A percentile compares a stretch with the other conserved stretches of the same genome.
phyloP scores from a whole-genome alignment of 805 yeast genomes.

The Kuraishia ogatae region DNA sequence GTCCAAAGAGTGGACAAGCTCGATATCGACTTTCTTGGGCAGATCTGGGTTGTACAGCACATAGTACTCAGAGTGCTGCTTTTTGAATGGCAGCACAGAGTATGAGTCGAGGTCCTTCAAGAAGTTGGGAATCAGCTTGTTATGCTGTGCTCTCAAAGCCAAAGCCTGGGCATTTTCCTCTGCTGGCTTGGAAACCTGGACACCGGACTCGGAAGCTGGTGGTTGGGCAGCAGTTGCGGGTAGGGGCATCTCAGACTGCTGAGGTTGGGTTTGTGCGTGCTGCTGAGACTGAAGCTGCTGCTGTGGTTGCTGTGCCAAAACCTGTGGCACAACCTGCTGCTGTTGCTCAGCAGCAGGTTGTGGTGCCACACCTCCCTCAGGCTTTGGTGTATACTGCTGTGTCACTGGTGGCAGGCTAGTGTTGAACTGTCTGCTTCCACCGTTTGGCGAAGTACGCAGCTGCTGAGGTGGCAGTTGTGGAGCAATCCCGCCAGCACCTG shows the following conservation, averaged over 20 bases:
- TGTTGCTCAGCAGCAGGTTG: slow-evolving; percentile 5
- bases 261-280: slow-evolving; percentile 15
- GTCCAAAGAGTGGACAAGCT: slow-evolving; percentile 80
- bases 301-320: slow-evolving; percentile 16
- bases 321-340: slow-evolving; percentile 11
- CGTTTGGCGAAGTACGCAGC: slow-evolving; percentile 2
- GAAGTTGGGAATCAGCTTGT: slow-evolving; percentile 76
- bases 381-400: slow-evolving; percentile 4
- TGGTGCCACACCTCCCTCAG: neutral
- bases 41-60: slow-evolving; percentile 86
- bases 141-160: slow-evolving; percentile 40
- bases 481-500: neutral
- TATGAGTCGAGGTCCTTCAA: slow-evolving; percentile 73
- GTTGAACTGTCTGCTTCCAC: slow-evolving; percentile 1
- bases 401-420: slow-evolving; percentile 1
- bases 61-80: slow-evolving; percentile 78
- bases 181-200: slow-evolving; percentile 6
- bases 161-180: slow-evolving; percentile 23
- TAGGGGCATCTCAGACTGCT: slow-evolving; percentile 15
- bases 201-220: slow-evolving; percentile 8
- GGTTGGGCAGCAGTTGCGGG: slow-evolving; percentile 13
- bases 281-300: slow-evolving; percentile 15
- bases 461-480: slow-evolving; percentile 4
- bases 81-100: slow-evolving; percentile 68
- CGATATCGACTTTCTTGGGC: slow-evolving; percentile 70